Evolutionary conservation across 139 green algal species (phyloP).

Genomic region (Chlorella vulgaris): DNA sequence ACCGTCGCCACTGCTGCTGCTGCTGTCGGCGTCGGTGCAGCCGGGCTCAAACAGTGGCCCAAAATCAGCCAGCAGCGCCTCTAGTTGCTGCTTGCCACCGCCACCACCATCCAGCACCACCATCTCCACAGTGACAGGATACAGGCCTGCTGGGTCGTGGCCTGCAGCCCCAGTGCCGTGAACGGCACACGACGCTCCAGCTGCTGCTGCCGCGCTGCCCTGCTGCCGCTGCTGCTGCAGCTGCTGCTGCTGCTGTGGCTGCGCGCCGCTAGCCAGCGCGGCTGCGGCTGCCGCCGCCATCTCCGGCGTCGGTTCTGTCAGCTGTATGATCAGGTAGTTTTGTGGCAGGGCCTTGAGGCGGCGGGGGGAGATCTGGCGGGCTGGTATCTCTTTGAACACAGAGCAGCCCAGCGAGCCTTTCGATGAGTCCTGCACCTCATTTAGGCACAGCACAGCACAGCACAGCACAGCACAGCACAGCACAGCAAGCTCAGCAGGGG

Average conservation of each 20-base stretch:
- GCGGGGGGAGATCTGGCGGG: neutral
- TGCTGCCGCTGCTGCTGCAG: neutral
- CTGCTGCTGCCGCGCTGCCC: neutral
- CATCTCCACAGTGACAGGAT: neutral
- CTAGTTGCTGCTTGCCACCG: no score
- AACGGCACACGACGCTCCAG: no score
- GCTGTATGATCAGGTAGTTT: constrained; percentile 25
- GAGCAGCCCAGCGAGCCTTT: constrained; percentile 17
- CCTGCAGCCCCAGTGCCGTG: no score
- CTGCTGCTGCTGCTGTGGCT: neutral
- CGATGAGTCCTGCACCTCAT: neutral
- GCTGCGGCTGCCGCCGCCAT: neutral
- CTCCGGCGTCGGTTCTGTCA: neutral
- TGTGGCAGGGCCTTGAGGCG: constrained; percentile 1
- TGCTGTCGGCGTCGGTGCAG: neutral
- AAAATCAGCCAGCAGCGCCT: constrained; percentile 18
- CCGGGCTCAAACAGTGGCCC: constrained; percentile 9
- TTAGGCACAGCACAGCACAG: no score
- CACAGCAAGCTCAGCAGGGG: no score
- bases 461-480: no score
- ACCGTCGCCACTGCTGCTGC: neutral
- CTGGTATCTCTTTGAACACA: constrained; percentile 1
- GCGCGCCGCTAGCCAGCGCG: no score
- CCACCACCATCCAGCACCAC: neutral
- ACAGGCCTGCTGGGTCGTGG: no score